Percentiles rank a stretch among this genome's conserved stretches.
Conservation (phyloP, 192 early-diverging fungal species). For the Umbelopsis ramanniana region DNA sequence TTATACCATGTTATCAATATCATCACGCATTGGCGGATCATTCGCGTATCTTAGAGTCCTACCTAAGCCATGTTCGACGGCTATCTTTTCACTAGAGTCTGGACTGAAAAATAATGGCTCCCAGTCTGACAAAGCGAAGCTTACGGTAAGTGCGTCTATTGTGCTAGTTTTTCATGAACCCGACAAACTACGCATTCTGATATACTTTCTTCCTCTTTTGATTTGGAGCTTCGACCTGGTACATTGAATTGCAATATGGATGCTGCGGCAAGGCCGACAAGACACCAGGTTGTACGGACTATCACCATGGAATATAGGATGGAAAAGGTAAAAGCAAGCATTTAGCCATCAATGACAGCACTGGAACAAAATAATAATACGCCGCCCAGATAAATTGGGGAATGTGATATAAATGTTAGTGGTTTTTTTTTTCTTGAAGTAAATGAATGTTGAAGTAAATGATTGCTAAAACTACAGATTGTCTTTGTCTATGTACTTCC, state of each 20-base stretch:
- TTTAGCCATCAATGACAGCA: background rate
- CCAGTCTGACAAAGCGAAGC: background rate
- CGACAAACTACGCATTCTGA: too few relatives aligned
- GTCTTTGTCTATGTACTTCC: slow-evolving; percentile 7
- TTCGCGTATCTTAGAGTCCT: background rate
- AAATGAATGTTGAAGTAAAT: too few relatives aligned
- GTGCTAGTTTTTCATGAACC: background rate
- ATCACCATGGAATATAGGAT: background rate
- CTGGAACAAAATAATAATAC: background rate
- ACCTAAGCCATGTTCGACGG: slow-evolving; percentile 9
- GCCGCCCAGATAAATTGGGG: background rate
- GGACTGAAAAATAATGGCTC: background rate
- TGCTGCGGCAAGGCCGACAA: background rate
- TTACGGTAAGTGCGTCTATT: background rate
- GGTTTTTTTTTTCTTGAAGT: background rate
- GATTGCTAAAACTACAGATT: slow-evolving; percentile 1
- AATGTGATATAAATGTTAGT: background rate
- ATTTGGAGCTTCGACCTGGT: background rate
- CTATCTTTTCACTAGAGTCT: background rate
- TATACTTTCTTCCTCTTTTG: background rate
- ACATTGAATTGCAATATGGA: background rate
- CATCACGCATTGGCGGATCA: background rate
- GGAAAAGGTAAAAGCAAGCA: too few relatives aligned
- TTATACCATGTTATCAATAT: too few relatives aligned
- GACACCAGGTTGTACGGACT: background rate